Evolutionary conservation across 2,329 filamentous ascomycete species (phyloP).

Genomic region (Paradendryphiella salina): DNA sequence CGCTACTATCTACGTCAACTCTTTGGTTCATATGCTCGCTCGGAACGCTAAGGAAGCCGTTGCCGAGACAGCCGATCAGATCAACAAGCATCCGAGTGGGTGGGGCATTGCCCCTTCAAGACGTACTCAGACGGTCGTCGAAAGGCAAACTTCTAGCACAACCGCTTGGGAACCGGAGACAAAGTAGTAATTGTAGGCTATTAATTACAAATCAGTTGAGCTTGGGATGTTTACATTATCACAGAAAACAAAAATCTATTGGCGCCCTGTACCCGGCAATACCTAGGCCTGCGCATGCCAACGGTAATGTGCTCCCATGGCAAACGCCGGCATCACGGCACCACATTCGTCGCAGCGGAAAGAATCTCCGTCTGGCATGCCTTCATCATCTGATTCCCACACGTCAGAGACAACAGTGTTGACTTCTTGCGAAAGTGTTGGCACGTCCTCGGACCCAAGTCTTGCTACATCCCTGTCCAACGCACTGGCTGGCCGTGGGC

Average conservation of each 20-base stretch:
- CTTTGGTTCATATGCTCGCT: slow-evolving; percentile 7
- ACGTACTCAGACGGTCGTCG: background rate
- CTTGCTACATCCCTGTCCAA: slow-evolving; percentile 1
- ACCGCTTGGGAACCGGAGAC: too few species aligned
- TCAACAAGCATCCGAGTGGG: background rate
- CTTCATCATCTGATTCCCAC: slow-evolving; percentile 42
- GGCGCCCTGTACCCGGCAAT: background rate
- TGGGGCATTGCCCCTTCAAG: background rate
- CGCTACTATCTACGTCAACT: slow-evolving; percentile 3
- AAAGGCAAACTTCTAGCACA: background rate
- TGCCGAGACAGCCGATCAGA: background rate
- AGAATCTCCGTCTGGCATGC: slow-evolving; percentile 34
- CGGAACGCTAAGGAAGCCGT: slow-evolving; percentile 9
- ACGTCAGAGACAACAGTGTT: slow-evolving; percentile 20
- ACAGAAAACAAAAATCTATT: background rate
- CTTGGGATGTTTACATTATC: background rate
- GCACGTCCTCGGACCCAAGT: slow-evolving; percentile 41
- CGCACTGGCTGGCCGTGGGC: slow-evolving; percentile 19
- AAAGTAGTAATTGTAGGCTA: background rate
- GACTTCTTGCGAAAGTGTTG: slow-evolving; percentile 31
- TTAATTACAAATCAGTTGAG: background rate
- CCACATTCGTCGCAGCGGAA: slow-evolving; percentile 57
- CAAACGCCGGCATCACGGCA: slow-evolving; percentile 60
- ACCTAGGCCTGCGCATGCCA: slow-evolving; percentile 52
- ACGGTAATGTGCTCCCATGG: slow-evolving; percentile 60